Percentiles rank a stretch among this genome's conserved stretches.
Evolutionary conservation across 169 alveolate species (phyloP).

Genomic region (Plasmodium relictum): DNA sequence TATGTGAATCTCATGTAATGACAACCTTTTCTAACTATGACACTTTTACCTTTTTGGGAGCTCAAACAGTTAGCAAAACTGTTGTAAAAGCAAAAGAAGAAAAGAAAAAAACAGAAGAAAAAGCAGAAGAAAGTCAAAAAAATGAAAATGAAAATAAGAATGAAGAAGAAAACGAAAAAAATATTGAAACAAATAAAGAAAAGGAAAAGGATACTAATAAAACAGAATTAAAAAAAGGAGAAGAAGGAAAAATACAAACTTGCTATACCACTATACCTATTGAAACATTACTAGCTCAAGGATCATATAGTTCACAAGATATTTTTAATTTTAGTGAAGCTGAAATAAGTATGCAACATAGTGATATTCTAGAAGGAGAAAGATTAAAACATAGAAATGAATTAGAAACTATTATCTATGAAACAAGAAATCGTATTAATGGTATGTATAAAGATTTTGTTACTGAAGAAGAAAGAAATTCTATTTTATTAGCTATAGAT

Average conservation of each 20-base stretch:
- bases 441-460: constrained; percentile 84
- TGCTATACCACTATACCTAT: constrained; percentile 78
- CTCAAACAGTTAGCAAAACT: constrained; percentile 44
- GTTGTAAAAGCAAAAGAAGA: constrained; percentile 60
- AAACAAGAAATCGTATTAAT: constrained; percentile 79
- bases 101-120: constrained; percentile 41
- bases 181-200: constrained; percentile 31
- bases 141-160: constrained; percentile 12
- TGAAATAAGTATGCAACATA: constrained; percentile 79
- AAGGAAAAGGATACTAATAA: constrained; percentile 12
- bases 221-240: constrained; percentile 76
- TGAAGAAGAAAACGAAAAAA: constrained; percentile 22
- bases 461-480: constrained; percentile 77
- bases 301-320: constrained; percentile 75
- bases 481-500: constrained; percentile 72
- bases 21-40: constrained; percentile 67
- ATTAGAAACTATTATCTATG: constrained; percentile 83
- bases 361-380: constrained; percentile 80
- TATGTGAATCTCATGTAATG: constrained; percentile 74
- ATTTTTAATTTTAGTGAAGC: constrained; percentile 70
- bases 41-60: constrained; percentile 60
- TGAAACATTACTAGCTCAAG: constrained; percentile 69
- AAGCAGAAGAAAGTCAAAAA: constrained; percentile 14
- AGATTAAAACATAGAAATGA: constrained; percentile 82
- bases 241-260: constrained; percentile 78